Evolutionary conservation across 345 rosid species (phyloP).

Genomic region (Mallotus nudiflorus): DNA sequence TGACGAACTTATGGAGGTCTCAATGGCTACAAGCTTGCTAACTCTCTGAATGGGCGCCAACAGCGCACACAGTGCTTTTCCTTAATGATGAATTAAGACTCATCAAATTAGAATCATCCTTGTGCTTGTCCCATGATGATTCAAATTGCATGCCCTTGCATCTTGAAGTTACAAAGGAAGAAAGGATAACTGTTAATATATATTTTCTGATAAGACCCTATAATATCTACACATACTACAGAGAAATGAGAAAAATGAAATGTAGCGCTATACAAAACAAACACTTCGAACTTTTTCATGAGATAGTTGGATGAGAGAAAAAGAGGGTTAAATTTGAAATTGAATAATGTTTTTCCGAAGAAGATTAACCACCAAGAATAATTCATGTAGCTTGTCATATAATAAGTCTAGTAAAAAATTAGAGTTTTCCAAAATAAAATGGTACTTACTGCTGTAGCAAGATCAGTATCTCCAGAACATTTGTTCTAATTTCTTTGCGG

Average conservation of each 20-base stretch:
- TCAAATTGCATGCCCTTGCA: conserved; percentile 66
- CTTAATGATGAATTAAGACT: conserved; percentile 31
- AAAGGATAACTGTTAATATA: too few relatives aligned
- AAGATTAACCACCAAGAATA: too few relatives aligned
- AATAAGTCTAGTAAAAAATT: not conserved
- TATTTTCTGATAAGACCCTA: not conserved
- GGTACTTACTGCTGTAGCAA: conserved; percentile 72
- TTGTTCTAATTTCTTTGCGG: conserved; percentile 63
- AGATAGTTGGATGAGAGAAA: too few relatives aligned
- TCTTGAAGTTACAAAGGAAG: conserved; percentile 32
- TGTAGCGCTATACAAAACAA: too few relatives aligned
- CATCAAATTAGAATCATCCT: conserved; percentile 61
- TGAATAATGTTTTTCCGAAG: too few relatives aligned
- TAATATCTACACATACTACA: too few relatives aligned
- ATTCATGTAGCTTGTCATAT: too few relatives aligned
- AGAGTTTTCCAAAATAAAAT: not conserved
- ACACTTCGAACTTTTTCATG: too few relatives aligned
- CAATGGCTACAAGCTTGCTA: not conserved
- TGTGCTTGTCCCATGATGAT: conserved; percentile 64
- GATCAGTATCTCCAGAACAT: conserved; percentile 49
- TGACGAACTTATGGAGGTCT: too few relatives aligned
- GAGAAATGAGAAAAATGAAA: too few relatives aligned
- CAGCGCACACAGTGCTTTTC: conserved; percentile 1
- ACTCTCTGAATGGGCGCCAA: not conserved
- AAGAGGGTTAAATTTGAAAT: too few relatives aligned